A percentile compares a stretch with the other conserved stretches of the same genome.
Evolutionary conservation across 2,329 filamentous ascomycete genomes (phyloP).

Genomic region (Teratosphaeria pseudoeucalypti): DNA sequence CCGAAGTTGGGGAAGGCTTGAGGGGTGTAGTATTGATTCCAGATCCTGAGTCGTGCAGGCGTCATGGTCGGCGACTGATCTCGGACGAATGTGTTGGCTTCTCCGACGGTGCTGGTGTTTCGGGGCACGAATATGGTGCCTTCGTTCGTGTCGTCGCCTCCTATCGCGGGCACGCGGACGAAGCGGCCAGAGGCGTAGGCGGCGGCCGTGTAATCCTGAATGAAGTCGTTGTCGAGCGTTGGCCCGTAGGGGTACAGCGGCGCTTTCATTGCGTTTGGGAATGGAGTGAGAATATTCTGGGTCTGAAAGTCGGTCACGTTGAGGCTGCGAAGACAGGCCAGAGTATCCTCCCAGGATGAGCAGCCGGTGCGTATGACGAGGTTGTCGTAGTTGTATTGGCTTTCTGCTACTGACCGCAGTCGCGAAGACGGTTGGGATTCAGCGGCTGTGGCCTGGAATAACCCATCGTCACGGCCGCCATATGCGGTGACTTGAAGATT

Average conservation of each 20-base stretch:
- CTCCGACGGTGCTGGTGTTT: slow-evolving; percentile 34
- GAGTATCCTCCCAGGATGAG: slow-evolving; percentile 27
- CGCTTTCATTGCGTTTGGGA: slow-evolving; percentile 32
- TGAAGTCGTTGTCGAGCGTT: slow-evolving; percentile 41
- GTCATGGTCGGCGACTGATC: slow-evolving; percentile 50
- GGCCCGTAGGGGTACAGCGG: slow-evolving; percentile 44
- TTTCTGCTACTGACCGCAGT: slow-evolving; percentile 38
- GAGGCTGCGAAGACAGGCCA: slow-evolving; percentile 41
- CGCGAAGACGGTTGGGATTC: slow-evolving; percentile 45
- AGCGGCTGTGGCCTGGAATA: slow-evolving; percentile 45
- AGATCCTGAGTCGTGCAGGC: slow-evolving; percentile 37
- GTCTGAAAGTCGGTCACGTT: slow-evolving; percentile 35
- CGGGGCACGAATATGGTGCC: slow-evolving; percentile 52
- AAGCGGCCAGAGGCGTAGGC: slow-evolving; percentile 41
- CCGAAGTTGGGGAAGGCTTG: slow-evolving; percentile 36
- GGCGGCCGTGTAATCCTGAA: slow-evolving; percentile 39
- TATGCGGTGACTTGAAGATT: slow-evolving; percentile 51
- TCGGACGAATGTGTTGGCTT: slow-evolving; percentile 47
- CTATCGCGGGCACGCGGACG: slow-evolving; percentile 44
- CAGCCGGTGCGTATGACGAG: slow-evolving; percentile 42
- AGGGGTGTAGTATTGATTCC: slow-evolving; percentile 49
- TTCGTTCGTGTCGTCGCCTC: slow-evolving; percentile 51
- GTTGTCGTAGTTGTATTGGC: slow-evolving; percentile 40
- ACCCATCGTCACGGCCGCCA: slow-evolving; percentile 35
- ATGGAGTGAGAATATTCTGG: slow-evolving; percentile 36